These are phyloP conservation scores for Phaeotremella fagi DNA, from an alignment of 768 basidiomycete species.

Conservation along the genomic window DNA sequence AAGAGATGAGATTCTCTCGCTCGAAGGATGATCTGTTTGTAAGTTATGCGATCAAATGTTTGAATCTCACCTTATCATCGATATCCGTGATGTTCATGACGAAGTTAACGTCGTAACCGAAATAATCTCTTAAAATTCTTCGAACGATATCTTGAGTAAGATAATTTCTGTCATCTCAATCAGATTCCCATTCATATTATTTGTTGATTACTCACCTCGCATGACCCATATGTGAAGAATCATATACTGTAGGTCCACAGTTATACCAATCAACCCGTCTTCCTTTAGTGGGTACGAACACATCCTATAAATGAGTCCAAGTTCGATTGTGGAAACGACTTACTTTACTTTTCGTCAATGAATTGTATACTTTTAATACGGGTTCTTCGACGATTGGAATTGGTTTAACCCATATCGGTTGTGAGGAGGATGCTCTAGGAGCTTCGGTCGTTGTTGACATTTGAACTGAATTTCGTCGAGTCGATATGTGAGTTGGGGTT, in stretches of 20 bases:
- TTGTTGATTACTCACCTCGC: conserved; percentile 62
- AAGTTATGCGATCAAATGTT: background rate
- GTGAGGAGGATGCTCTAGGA: conserved; percentile 30
- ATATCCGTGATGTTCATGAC: conserved; percentile 99
- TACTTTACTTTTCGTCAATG: conserved; percentile 85
- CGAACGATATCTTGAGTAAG: conserved; percentile 89
- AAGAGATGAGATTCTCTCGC: conserved; percentile 60
- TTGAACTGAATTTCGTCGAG: background rate
- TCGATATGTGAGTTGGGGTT: background rate
- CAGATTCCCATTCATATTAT: background rate
- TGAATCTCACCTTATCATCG: conserved; percentile 79
- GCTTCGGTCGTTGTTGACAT: conserved; percentile 26
- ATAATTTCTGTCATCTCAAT: conserved; percentile 70
- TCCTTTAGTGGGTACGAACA: conserved; percentile 60
- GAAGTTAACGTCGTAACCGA: conserved; percentile 95
- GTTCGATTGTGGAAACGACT: background rate
- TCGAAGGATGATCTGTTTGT: conserved; percentile 76
- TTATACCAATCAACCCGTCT: conserved; percentile 76
- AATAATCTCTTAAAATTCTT: conserved; percentile 88
- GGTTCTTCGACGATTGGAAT: conserved; percentile 57
- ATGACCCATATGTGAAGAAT: conserved; percentile 97
- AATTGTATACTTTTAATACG: conserved; percentile 80
- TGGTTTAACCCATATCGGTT: conserved; percentile 56
- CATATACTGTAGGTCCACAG: conserved; percentile 98
- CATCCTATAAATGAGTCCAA: conserved; percentile 54